Evolutionary conservation across 1,284 basidiomycete genomes (phyloP), one percentile per base, ranked within the genome.

Genomic region (Malassezia globosa): DNA sequence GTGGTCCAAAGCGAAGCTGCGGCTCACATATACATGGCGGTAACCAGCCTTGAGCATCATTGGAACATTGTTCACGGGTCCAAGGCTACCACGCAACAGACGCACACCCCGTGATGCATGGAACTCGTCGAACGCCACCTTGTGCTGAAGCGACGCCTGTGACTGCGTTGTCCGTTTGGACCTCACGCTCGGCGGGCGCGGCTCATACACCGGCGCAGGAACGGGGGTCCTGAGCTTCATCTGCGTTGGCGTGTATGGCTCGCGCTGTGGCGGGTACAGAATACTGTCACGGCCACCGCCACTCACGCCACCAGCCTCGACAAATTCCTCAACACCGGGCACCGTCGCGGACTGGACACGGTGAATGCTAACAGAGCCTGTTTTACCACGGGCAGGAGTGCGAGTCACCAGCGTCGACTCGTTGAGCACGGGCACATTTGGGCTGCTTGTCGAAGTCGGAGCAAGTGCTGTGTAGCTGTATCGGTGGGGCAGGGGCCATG

Each of bases 1-100:
- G 71, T 95, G 82, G 61, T 82, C 80, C 56, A 84, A 76, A 0
- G 92, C 94, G 69, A 97, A 97, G 67, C 84, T 83, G 53, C 92
- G 80, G 18, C 88, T 92, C 54, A 97, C 83, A 73, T 97, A 97
- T 46, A 96, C 89, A 64, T 92, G 82, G 22, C 87, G 78, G 73
- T 97, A 85, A 5, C 92, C 90, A n/a, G 80, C 78, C 75, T 89
- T 92, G 62, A 96, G 78, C 88, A 95, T 94, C 74, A 75, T 75
- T 22, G 73, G 70, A 14, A 75, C 74, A 47, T 87, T 82, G 54
- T 83, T 76, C 25, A 90, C 85, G 21, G 86, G 84, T 0, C 89
- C 92, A 53, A 97, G 87, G 61, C 81, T 83, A 11, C 92, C 92
- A 58, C 83, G 78, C 22, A 97, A 83, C 5, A 90, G 95, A 45